Percentiles rank a stretch among this genome's conserved stretches.
Evolutionary conservation across 768 basidiomycete species (phyloP).

Genomic region (Leccinum variicolor): DNA sequence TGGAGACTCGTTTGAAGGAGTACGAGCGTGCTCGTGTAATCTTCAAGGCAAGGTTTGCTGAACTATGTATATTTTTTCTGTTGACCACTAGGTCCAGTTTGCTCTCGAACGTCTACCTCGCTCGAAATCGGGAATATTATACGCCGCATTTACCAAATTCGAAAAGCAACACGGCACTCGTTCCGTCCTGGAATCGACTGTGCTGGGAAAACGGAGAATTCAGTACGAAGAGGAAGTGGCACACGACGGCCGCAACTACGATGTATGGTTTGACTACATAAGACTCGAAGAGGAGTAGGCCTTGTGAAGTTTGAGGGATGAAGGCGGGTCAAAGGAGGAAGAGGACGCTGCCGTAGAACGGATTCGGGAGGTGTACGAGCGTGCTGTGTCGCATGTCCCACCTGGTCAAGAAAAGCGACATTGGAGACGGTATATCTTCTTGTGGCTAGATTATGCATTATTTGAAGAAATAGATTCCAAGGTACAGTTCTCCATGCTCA

Average conservation of each 20-base stretch:
- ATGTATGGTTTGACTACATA: constrained; percentile 97
- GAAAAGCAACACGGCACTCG: constrained; percentile 97
- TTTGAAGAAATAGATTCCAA: constrained; percentile 97
- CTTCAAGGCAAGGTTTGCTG: constrained; percentile 70
- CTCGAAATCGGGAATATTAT: constrained; percentile 84
- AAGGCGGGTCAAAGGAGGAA: constrained; percentile 71
- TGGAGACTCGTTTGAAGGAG: constrained; percentile 96
- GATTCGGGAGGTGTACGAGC: constrained; percentile 92
- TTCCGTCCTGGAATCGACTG: constrained; percentile 85
- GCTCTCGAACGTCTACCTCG: constrained; percentile 91
- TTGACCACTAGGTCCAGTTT: constrained; percentile 52
- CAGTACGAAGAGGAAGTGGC: constrained; percentile 96
- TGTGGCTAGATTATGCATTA: constrained; percentile 94
- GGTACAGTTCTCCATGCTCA: constrained; percentile 37
- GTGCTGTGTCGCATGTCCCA: constrained; percentile 93
- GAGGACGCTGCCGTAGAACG: constrained; percentile 57
- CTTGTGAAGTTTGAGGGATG: constrained; percentile 66
- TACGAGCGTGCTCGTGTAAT: constrained; percentile 96
- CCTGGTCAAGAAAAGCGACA: constrained; percentile 91
- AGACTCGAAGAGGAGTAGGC: constrained; percentile 92
- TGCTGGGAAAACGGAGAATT: constrained; percentile 95
- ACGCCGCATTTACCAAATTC: constrained; percentile 93
- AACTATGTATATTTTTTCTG: neutral
- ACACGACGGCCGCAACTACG: constrained; percentile 92
- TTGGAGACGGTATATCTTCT: constrained; percentile 86